A percentile compares a stretch with the other conserved stretches of the same genome.
Conservation (phyloP, 2,329 filamentous ascomycete species). For the Penicillium sp. region DNA sequence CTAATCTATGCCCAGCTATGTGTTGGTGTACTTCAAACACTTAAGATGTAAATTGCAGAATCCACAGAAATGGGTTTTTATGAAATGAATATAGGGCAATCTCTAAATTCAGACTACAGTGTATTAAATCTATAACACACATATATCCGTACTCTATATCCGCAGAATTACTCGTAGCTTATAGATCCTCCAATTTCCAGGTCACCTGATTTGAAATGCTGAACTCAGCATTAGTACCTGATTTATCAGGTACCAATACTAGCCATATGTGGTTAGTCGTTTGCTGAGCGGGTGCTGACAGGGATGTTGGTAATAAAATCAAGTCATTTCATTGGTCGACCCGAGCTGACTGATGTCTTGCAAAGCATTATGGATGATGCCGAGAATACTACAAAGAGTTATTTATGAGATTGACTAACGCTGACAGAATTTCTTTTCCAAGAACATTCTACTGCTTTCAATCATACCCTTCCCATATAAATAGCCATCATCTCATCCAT, state of each 20-base stretch:
- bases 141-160: not conserved
- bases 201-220: slow-evolving; percentile 6
- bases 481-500: slow-evolving; percentile 30
- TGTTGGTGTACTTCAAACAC: not conserved
- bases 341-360: slow-evolving; percentile 30
- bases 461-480: slow-evolving; percentile 28
- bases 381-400: not conserved
- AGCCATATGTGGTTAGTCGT: not conserved
- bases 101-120: too few relatives aligned
- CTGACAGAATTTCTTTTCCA: slow-evolving; percentile 16
- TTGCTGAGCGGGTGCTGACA: slow-evolving; percentile 29
- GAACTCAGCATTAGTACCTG: slow-evolving; percentile 1
- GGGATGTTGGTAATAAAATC: slow-evolving; percentile 25
- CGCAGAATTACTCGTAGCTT: not conserved
- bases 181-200: not conserved
- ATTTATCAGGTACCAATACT: not conserved
- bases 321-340: slow-evolving; percentile 2
- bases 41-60: not conserved
- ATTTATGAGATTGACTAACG: slow-evolving; percentile 33
- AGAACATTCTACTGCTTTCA: slow-evolving; percentile 26
- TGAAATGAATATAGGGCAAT: not conserved
- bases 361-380: slow-evolving; percentile 17
- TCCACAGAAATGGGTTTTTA: not conserved
- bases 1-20: not conserved
- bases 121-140: not conserved